phyloP scores from a whole-genome alignment of 208 protist species.

The Leishmania tropica region DNA sequence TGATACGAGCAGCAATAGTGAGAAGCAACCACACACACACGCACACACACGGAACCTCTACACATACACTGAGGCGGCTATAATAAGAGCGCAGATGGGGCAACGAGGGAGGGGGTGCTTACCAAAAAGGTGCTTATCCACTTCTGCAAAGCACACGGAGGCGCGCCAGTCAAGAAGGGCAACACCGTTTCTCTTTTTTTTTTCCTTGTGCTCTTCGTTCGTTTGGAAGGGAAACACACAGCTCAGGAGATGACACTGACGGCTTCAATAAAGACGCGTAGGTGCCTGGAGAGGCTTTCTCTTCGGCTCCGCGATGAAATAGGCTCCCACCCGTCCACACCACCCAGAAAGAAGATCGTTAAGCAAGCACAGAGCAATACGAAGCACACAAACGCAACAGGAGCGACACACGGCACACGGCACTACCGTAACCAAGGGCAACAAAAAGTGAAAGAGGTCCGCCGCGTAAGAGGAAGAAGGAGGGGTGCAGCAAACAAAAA shows the following conservation, averaged over 20 bases:
- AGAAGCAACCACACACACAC: constrained; percentile 1
- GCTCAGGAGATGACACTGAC: neutral
- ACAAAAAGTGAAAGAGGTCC: neutral
- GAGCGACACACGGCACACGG: neutral
- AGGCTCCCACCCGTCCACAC: neutral
- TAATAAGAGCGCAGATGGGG: neutral
- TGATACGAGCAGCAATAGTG: neutral
- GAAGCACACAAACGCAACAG: neutral
- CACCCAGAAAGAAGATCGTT: neutral
- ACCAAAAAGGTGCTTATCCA: neutral
- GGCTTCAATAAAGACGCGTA: neutral
- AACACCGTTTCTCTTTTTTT: neutral
- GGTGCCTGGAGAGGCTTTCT: neutral
- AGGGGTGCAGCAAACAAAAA: neutral
- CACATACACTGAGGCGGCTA: neutral
- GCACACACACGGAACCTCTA: neutral
- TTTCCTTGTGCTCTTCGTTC: neutral
- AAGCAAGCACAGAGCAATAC: neutral
- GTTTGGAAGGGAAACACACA: neutral
- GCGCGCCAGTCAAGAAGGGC: neutral
- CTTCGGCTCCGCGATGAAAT: neutral
- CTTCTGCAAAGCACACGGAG: neutral
- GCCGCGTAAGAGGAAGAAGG: neutral
- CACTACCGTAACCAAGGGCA: neutral
- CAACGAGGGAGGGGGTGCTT: neutral